phyloP scores from a whole-genome alignment of 352 stramenopile genomes.

The Pythium chondricola region DNA sequence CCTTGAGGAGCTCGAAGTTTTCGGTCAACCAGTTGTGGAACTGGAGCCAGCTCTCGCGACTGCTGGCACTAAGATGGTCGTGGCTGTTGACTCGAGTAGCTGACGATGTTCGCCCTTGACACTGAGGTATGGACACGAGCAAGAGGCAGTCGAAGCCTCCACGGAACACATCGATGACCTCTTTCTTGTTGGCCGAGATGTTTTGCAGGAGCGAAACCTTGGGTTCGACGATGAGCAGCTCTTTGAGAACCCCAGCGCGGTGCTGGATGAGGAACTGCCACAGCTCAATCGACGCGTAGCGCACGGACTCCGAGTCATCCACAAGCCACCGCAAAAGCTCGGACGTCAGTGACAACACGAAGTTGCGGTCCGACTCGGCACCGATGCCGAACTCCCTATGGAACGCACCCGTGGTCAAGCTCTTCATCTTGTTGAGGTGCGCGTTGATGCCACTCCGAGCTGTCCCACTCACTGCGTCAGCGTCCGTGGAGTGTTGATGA shows the following conservation, averaged over 20 bases:
- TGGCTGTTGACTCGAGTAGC: background rate
- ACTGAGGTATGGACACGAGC: constrained; percentile 25
- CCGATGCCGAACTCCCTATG: constrained; percentile 71
- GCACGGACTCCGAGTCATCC: constrained; percentile 42
- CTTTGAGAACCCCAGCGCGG: constrained; percentile 60
- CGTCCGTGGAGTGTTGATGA: background rate
- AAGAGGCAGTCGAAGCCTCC: constrained; percentile 65
- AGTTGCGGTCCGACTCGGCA: constrained; percentile 61
- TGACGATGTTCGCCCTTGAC: background rate
- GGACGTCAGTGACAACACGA: constrained; percentile 51
- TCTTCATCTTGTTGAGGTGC: constrained; percentile 45
- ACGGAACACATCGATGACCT: constrained; percentile 68
- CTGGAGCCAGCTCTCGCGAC: constrained; percentile 49
- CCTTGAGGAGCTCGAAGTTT: constrained; percentile 51
- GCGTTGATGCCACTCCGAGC: constrained; percentile 18
- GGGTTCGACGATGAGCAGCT: constrained; percentile 68
- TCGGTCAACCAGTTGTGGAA: constrained; percentile 80
- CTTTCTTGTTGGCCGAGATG: constrained; percentile 68
- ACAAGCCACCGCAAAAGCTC: constrained; percentile 60
- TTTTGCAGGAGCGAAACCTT: constrained; percentile 59
- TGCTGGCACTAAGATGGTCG: constrained; percentile 1
- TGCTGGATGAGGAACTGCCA: constrained; percentile 78
- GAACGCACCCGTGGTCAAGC: constrained; percentile 24
- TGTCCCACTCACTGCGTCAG: background rate
- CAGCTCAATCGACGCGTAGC: constrained; percentile 37